Percentiles rank a stretch among this genome's conserved stretches.
Conservation (phyloP, 768 basidiomycete species). For the Hemileccinum impolitum region DNA sequence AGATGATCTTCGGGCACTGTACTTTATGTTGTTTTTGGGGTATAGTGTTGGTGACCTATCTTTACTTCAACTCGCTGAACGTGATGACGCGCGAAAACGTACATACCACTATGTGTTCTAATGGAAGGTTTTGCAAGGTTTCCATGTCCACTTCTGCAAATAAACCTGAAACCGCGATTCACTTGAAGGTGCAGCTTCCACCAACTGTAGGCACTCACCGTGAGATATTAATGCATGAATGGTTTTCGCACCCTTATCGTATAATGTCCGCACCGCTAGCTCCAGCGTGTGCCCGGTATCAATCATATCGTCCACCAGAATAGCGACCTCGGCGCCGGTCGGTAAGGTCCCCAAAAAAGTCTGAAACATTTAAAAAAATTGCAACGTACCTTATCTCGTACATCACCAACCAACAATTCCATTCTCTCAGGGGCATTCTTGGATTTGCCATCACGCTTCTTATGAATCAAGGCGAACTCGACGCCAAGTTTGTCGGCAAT, state of each 20-base stretch:
- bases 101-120: conserved; percentile 83
- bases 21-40: conserved; percentile 72
- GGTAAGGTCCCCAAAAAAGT: conserved; percentile 8
- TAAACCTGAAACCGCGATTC: conserved; percentile 49
- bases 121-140: conserved; percentile 63
- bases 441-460: conserved; percentile 73
- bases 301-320: conserved; percentile 98
- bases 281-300: conserved; percentile 90
- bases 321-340: conserved; percentile 58
- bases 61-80: conserved; percentile 5
- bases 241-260: conserved; percentile 84
- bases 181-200: conserved; percentile 4
- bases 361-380: not conserved
- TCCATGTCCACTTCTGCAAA: conserved; percentile 75
- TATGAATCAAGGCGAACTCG: conserved; percentile 95
- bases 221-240: conserved; percentile 91
- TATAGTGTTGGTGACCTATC: conserved; percentile 90
- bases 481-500: conserved; percentile 94
- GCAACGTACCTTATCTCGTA: conserved; percentile 70
- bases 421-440: conserved; percentile 70
- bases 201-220: conserved; percentile 50
- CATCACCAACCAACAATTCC: conserved; percentile 95
- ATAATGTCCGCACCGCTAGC: conserved; percentile 76
- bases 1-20: conserved; percentile 71
- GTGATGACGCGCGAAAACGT: not conserved